phyloP scores from a whole-genome alignment of 148 eudicot species.

The Diospyros lotus region DNA sequence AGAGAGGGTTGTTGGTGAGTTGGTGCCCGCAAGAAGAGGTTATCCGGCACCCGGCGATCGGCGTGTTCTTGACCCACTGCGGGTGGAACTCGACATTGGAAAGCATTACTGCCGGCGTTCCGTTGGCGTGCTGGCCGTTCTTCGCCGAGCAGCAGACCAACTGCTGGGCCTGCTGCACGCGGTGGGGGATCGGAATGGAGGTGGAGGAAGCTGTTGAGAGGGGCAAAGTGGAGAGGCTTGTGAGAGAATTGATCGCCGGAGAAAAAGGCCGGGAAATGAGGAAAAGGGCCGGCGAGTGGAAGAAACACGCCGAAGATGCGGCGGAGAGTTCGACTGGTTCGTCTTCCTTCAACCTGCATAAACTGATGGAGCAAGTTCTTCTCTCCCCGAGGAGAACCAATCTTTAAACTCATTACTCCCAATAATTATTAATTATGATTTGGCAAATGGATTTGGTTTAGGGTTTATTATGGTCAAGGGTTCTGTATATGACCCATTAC shows the following conservation, averaged over 20 bases:
- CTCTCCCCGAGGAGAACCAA: background rate
- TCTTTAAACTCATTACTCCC: too few species aligned
- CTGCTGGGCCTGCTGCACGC: constrained; percentile 17
- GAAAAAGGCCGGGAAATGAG: constrained; percentile 19
- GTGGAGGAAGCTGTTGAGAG: constrained; percentile 13
- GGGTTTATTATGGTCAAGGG: too few species aligned
- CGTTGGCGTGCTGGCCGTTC: constrained; percentile 18
- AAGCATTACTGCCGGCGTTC: constrained; percentile 16
- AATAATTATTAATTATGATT: too few species aligned
- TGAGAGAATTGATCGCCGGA: constrained; percentile 12
- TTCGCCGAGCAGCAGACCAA: constrained; percentile 20
- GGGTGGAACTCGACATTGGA: constrained; percentile 37
- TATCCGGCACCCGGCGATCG: constrained; percentile 13
- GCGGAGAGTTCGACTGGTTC: constrained; percentile 5
- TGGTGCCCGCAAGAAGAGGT: constrained; percentile 35
- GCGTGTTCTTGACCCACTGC: constrained; percentile 22
- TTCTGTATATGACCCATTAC: too few species aligned
- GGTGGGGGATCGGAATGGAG: constrained; percentile 22
- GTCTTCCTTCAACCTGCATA: constrained; percentile 7
- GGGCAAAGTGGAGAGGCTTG: constrained; percentile 21
- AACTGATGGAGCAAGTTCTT: constrained; percentile 4
- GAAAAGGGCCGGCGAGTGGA: constrained; percentile 22
- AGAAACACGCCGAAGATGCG: constrained; percentile 16
- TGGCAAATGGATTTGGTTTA: too few species aligned
- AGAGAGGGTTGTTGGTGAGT: constrained; percentile 20